Conservation (phyloP, 1,284 basidiomycete genomes). For the Farysia itapuensis region DNA sequence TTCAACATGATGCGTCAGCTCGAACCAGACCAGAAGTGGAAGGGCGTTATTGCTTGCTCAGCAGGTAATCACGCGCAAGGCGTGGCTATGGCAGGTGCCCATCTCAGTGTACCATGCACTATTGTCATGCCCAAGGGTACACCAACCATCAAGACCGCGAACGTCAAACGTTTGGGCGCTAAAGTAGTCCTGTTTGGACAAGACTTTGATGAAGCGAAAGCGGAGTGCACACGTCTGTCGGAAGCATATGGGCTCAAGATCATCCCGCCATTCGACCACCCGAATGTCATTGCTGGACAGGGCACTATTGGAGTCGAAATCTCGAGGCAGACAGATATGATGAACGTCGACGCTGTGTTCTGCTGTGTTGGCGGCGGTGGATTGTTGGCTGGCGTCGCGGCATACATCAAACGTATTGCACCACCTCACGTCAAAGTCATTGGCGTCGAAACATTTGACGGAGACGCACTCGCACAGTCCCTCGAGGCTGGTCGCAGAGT, state of each 20-base stretch:
- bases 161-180: constrained; percentile 88
- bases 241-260: constrained; percentile 77
- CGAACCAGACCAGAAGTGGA: constrained; percentile 85
- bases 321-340: constrained; percentile 54
- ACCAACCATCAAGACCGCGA: constrained; percentile 92
- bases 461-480: constrained; percentile 85
- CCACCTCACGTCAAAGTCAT: constrained; percentile 78
- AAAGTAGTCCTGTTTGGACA: constrained; percentile 87
- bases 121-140: constrained; percentile 98
- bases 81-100: constrained; percentile 86
- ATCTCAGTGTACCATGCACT: constrained; percentile 86
- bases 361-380: constrained; percentile 91
- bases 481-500: constrained; percentile 69
- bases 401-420: constrained; percentile 92
- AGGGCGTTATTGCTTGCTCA: constrained; percentile 95
- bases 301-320: constrained; percentile 95
- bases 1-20: constrained; percentile 98
- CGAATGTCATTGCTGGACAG: constrained; percentile 93
- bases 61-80: constrained; percentile 99
- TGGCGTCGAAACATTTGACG: constrained; percentile 94
- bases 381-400: constrained; percentile 80
- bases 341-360: constrained; percentile 78
- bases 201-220: constrained; percentile 96
- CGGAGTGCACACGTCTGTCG: constrained; percentile 85
- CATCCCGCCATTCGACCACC: constrained; percentile 97